phyloP scores from a whole-genome alignment of 1,139 yeast species.

The Scheffersomyces quercinus region DNA sequence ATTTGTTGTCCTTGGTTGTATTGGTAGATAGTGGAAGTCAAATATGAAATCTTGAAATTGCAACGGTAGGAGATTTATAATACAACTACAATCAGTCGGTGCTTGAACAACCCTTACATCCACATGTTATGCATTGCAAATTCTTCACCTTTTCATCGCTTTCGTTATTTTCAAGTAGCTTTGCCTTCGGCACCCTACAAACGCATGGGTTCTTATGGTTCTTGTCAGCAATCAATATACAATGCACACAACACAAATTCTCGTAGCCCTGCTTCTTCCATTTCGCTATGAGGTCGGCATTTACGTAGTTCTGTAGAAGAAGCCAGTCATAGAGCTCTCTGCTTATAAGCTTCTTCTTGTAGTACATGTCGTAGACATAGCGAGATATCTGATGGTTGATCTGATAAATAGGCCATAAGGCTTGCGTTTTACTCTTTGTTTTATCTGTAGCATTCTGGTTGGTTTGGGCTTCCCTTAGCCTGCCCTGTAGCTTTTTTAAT shows the following conservation, averaged over 20 bases:
- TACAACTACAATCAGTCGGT: conserved; percentile 46
- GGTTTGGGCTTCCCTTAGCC: conserved; percentile 59
- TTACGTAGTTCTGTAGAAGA: conserved; percentile 64
- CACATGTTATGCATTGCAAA: conserved; percentile 78
- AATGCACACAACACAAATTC: conserved; percentile 76
- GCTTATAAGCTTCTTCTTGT: conserved; percentile 67
- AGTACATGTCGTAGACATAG: conserved; percentile 73
- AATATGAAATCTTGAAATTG: too few species aligned
- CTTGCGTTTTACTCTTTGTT: conserved; percentile 47
- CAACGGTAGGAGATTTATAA: too few species aligned
- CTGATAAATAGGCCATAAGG: conserved; percentile 73
- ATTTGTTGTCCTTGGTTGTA: too few species aligned
- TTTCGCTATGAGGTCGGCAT: conserved; percentile 75
- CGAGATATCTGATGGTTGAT: conserved; percentile 75
- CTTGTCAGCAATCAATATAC: conserved; percentile 68
- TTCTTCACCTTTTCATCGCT: conserved; percentile 31
- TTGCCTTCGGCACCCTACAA: conserved; percentile 78
- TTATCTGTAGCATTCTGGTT: conserved; percentile 17
- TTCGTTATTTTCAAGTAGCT: conserved; percentile 31
- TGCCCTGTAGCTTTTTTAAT: conserved; percentile 58
- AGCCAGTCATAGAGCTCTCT: conserved; percentile 77
- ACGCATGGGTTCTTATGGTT: conserved; percentile 73
- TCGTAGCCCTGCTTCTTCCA: conserved; percentile 94
- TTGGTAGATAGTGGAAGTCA: too few species aligned
- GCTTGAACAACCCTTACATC: conserved; percentile 87